Percentiles rank a stretch among this genome's conserved stretches.
These are phyloP conservation scores for Microcyclospora pomicola DNA, from an alignment of 2,329 filamentous ascomycete species.

Conservation along the genomic window DNA sequence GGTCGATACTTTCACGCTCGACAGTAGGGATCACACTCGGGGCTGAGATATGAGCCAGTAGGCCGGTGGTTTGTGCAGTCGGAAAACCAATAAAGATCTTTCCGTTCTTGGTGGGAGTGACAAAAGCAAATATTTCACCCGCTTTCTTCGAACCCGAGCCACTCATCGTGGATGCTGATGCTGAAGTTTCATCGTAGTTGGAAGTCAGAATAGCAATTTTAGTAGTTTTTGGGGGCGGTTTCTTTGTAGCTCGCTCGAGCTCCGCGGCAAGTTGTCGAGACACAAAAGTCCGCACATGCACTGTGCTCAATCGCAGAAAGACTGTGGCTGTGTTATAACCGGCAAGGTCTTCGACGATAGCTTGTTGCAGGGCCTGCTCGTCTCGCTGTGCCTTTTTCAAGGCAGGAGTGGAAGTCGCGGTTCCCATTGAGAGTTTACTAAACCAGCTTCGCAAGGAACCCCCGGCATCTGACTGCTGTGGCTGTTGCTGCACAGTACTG, in stretches of 20 bases:
- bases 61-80: slow-evolving; percentile 89
- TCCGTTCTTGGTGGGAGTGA: slow-evolving; percentile 77
- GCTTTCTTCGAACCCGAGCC: slow-evolving; percentile 40
- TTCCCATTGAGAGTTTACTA: slow-evolving; percentile 42
- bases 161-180: slow-evolving; percentile 43
- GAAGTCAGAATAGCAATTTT: slow-evolving; percentile 80
- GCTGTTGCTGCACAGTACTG: slow-evolving; percentile 35
- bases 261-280: slow-evolving; percentile 62
- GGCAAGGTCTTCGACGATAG: slow-evolving; percentile 57
- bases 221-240: slow-evolving; percentile 79
- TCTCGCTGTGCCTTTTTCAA: slow-evolving; percentile 46
- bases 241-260: slow-evolving; percentile 90
- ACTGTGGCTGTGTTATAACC: slow-evolving; percentile 61
- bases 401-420: slow-evolving; percentile 33
- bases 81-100: slow-evolving; percentile 96
- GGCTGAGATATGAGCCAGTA: slow-evolving; percentile 86
- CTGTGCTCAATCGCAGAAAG: slow-evolving; percentile 78
- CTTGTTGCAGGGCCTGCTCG: slow-evolving; percentile 48
- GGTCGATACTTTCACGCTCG: slow-evolving; percentile 88
- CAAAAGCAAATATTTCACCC: slow-evolving; percentile 74
- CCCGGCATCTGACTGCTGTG: slow-evolving; percentile 8
- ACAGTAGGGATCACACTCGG: slow-evolving; percentile 95
- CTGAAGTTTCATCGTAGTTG: slow-evolving; percentile 68
- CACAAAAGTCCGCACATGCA: slow-evolving; percentile 65
- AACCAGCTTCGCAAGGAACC: slow-evolving; percentile 58